Conservation (phyloP, 495 filamentous ascomycete species). For the Podospora conica region DNA sequence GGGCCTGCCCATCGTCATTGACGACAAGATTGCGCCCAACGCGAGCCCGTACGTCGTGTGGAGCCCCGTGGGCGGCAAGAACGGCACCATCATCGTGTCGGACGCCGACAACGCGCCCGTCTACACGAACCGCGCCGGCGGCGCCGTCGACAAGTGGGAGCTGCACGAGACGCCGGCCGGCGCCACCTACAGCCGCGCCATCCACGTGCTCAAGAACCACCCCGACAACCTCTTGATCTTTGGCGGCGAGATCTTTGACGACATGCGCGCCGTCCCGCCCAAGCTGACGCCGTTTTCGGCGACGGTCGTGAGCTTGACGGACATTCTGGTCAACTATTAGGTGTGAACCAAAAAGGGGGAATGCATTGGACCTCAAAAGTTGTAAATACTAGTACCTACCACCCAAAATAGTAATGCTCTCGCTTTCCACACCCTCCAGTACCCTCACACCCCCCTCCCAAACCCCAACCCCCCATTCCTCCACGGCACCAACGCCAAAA, state of each 20-base stretch:
- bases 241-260: constrained; percentile 17
- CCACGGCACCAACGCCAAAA: constrained; percentile 24
- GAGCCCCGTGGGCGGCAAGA: constrained; percentile 46
- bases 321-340: neutral
- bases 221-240: constrained; percentile 33
- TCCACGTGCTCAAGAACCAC: constrained; percentile 40
- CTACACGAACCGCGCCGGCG: constrained; percentile 54
- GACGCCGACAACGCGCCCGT: constrained; percentile 42
- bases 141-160: constrained; percentile 49
- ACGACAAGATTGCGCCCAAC: constrained; percentile 45
- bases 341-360: neutral
- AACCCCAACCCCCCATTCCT: constrained; percentile 7
- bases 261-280: constrained; percentile 2
- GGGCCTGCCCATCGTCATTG: constrained; percentile 39
- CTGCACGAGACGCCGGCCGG: constrained; percentile 41
- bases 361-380: neutral
- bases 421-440: no score
- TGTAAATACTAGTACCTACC: neutral
- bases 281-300: constrained; percentile 12
- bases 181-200: constrained; percentile 43
- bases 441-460: neutral
- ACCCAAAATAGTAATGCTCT: neutral
- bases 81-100: constrained; percentile 56
- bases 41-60: constrained; percentile 52
- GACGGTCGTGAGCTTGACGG: constrained; percentile 10